Evolutionary conservation across 2,329 filamentous ascomycete species (phyloP).

Genomic region (Hawksworthiomyces lignivorus): DNA sequence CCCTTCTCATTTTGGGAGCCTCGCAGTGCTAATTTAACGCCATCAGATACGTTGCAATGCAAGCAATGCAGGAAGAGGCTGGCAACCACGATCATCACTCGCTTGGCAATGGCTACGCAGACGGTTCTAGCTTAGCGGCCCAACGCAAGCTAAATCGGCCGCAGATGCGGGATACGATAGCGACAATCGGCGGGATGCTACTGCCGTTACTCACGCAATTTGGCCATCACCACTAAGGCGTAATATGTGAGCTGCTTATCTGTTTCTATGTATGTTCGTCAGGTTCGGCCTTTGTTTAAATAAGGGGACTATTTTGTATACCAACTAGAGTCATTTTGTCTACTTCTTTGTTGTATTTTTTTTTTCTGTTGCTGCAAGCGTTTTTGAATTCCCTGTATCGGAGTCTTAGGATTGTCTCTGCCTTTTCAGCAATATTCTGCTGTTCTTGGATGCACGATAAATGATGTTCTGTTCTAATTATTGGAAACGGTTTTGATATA

Average conservation of each 20-base stretch:
- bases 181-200: constrained; percentile 68
- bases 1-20: neutral
- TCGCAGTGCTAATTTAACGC: too few relatives aligned
- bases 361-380: neutral
- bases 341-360: neutral
- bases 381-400: too few relatives aligned
- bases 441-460: neutral
- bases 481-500: too few relatives aligned
- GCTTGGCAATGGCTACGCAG: constrained; percentile 45
- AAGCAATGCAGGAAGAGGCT: constrained; percentile 82
- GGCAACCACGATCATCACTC: constrained; percentile 45
- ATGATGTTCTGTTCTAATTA: too few relatives aligned
- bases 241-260: neutral
- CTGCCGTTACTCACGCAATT: constrained; percentile 70
- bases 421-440: neutral
- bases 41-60: constrained; percentile 88
- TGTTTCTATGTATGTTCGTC: constrained; percentile 1
- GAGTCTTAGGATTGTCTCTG: neutral
- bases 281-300: too few relatives aligned
- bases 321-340: neutral
- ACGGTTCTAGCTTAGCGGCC: constrained; percentile 30
- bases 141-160: constrained; percentile 48
- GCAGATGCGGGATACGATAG: constrained; percentile 60
- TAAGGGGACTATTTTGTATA: neutral
- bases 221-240: constrained; percentile 61